Conservation (phyloP, 179 eudicot species). For the Silene coronaria region DNA sequence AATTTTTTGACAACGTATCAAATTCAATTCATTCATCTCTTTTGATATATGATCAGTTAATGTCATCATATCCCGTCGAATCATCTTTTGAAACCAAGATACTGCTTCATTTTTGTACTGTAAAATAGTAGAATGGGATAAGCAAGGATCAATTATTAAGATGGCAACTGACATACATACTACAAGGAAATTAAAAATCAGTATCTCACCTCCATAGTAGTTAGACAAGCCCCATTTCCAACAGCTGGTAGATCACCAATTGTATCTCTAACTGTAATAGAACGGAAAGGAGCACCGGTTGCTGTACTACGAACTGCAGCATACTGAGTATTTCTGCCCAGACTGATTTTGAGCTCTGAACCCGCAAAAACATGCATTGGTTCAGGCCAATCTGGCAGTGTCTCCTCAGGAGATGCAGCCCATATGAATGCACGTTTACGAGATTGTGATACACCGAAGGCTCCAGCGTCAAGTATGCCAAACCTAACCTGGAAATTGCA, state of each 20-base stretch:
- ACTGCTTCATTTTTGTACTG: conserved; percentile 73
- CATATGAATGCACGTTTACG: conserved; percentile 93
- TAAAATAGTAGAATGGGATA: conserved; percentile 6
- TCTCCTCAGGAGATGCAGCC: conserved; percentile 89
- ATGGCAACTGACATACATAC: background rate
- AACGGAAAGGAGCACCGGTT: conserved; percentile 77
- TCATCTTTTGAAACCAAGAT: conserved; percentile 87
- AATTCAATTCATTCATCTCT: conserved; percentile 82
- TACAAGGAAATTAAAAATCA: background rate
- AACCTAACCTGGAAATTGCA: conserved; percentile 60
- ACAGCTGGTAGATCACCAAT: conserved; percentile 91
- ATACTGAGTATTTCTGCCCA: conserved; percentile 44
- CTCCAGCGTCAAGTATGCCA: conserved; percentile 94
- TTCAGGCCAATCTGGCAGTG: conserved; percentile 94
- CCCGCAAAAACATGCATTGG: conserved; percentile 97
- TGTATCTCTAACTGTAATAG: conserved; percentile 86
- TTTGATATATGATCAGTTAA: conserved; percentile 77
- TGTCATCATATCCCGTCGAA: conserved; percentile 46
- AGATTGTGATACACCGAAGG: conserved; percentile 86
- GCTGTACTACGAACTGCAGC: conserved; percentile 85
- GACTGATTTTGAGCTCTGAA: conserved; percentile 53
- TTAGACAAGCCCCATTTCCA: conserved; percentile 65
- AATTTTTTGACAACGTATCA: conserved; percentile 75
- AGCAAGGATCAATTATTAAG: background rate
- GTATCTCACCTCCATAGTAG: conserved; percentile 56